Evolutionary conservation across 73 alveolate species (phyloP).

Genomic region (Paramecium caudatum): DNA sequence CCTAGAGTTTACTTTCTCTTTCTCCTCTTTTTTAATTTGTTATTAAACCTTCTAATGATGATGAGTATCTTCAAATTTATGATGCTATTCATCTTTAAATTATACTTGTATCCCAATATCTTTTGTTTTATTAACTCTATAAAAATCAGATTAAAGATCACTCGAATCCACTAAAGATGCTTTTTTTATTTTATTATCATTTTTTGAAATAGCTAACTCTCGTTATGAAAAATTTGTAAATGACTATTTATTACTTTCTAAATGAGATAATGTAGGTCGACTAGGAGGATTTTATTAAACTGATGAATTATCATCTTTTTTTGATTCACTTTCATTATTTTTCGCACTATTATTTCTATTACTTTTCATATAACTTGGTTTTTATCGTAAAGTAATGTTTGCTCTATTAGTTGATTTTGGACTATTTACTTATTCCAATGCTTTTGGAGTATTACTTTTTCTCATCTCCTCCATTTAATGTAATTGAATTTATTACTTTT

Average conservation of each 20-base stretch:
- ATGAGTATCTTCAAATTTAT: no score
- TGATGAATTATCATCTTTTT: not conserved
- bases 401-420: constrained; percentile 38
- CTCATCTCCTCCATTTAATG: not conserved
- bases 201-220: not conserved
- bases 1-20: not conserved
- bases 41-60: no score
- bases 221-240: not conserved
- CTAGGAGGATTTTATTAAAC: not conserved
- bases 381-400: not conserved
- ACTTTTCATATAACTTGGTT: not conserved
- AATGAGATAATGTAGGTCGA: not conserved
- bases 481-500: not conserved
- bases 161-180: not conserved
- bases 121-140: not conserved
- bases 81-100: not conserved
- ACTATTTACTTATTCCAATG: not conserved
- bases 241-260: constrained; percentile 17
- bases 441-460: not conserved
- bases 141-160: constrained; percentile 2
- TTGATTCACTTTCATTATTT: not conserved
- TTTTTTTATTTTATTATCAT: not conserved
- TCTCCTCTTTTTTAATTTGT: not conserved
- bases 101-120: constrained; percentile 43
- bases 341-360: not conserved